phyloP scores from a whole-genome alignment of 495 filamentous ascomycete species.

The Parathielavia hyrcaniae region DNA sequence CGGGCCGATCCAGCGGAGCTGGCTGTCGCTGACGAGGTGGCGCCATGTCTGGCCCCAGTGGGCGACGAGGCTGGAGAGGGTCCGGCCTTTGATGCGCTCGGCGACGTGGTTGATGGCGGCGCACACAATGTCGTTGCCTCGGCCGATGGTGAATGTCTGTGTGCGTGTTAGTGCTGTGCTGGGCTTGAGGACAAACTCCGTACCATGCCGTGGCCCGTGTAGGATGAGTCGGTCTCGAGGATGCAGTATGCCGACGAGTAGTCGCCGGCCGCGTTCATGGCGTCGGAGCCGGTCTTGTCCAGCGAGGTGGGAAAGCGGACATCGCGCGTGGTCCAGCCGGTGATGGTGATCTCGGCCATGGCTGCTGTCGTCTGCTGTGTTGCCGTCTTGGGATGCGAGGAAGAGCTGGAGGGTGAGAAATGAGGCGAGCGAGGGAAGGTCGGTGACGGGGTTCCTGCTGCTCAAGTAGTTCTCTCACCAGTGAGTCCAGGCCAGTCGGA shows the following conservation, averaged over 20 bases:
- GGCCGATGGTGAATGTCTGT: conserved; percentile 92
- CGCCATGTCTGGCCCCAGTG: conserved; percentile 90
- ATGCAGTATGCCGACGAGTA: conserved; percentile 93
- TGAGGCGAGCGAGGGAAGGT: background rate
- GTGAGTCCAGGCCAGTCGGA: background rate
- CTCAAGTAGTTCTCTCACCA: conserved; percentile 5
- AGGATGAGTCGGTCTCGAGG: conserved; percentile 67
- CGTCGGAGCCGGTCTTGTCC: conserved; percentile 91
- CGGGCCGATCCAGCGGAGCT: conserved; percentile 90
- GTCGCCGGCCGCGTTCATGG: conserved; percentile 93
- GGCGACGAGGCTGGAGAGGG: conserved; percentile 65
- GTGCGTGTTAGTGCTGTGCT: background rate
- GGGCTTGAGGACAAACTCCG: conserved; percentile 4
- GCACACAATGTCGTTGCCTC: conserved; percentile 92
- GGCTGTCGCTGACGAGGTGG: conserved; percentile 81
- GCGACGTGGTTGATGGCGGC: conserved; percentile 71
- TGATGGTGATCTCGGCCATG: conserved; percentile 69
- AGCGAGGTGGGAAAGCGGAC: conserved; percentile 92
- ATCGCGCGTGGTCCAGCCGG: conserved; percentile 70
- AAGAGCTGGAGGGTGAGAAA: background rate
- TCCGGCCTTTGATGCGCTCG: conserved; percentile 62
- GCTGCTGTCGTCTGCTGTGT: background rate
- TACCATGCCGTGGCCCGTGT: conserved; percentile 85
- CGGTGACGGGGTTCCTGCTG: background rate
- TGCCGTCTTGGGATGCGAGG: background rate